A percentile compares a stretch with the other conserved stretches of the same genome.
Evolutionary conservation across 2,329 filamentous ascomycete species (phyloP).

Genomic region (Myriosclerotinia curreyana): DNA sequence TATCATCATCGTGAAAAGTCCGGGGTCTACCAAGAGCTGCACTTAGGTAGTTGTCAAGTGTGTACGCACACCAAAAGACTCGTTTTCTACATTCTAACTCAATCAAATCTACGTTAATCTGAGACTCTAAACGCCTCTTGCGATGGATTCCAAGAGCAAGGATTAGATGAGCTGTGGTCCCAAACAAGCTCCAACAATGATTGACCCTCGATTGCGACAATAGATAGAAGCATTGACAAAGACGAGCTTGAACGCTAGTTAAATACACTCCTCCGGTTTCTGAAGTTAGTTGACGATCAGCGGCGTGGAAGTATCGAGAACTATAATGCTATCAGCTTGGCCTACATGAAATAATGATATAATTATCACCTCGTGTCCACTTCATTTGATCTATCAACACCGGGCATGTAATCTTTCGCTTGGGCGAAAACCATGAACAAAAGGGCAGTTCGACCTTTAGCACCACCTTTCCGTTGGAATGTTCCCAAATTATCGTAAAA

Average conservation of each 20-base stretch:
- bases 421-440: slow-evolving; percentile 53
- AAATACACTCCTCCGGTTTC: slow-evolving; percentile 40
- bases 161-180: slow-evolving; percentile 38
- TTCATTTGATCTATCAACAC: slow-evolving; percentile 5
- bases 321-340: slow-evolving; percentile 26
- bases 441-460: slow-evolving; percentile 42
- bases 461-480: slow-evolving; percentile 43
- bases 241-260: slow-evolving; percentile 43
- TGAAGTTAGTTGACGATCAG: slow-evolving; percentile 38
- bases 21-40: slow-evolving; percentile 59
- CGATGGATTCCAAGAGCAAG: slow-evolving; percentile 40
- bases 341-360: slow-evolving; percentile 24
- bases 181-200: slow-evolving; percentile 41
- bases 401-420: slow-evolving; percentile 42
- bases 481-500: slow-evolving; percentile 47
- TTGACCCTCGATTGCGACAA: slow-evolving; percentile 40
- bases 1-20: slow-evolving; percentile 62
- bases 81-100: slow-evolving; percentile 50
- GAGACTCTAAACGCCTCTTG: slow-evolving; percentile 27
- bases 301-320: slow-evolving; percentile 34
- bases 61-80: slow-evolving; percentile 65
- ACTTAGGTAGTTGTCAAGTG: slow-evolving; percentile 62
- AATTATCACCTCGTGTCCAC: slow-evolving; percentile 25
- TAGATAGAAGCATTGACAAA: slow-evolving; percentile 41
- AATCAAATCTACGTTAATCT: slow-evolving; percentile 40